Conservation (phyloP, 192 early-diverging fungal species). For the Ambispora gerdemannii region DNA sequence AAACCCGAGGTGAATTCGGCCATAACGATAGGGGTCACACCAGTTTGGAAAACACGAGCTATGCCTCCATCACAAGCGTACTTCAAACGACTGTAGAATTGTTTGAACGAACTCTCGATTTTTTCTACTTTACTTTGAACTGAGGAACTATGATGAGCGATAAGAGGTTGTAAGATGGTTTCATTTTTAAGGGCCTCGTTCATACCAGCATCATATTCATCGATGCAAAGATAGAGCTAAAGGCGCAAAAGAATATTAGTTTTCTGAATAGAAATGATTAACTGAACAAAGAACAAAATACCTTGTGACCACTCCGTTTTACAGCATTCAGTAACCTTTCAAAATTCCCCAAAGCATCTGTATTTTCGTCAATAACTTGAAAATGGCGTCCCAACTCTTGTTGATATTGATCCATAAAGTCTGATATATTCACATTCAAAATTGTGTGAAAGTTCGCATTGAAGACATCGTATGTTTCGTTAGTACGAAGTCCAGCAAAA, state of each 20-base stretch:
- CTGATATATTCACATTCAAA: slow-evolving; percentile 12
- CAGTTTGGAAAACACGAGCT: slow-evolving; percentile 23
- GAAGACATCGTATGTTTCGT: slow-evolving; percentile 7
- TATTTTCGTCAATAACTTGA: slow-evolving; percentile 24
- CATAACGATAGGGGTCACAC: background rate
- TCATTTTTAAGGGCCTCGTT: slow-evolving; percentile 20
- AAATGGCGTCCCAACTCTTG: slow-evolving; percentile 22
- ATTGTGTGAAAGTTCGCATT: slow-evolving; percentile 11
- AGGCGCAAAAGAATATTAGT: slow-evolving; percentile 5
- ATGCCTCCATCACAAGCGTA: slow-evolving; percentile 3
- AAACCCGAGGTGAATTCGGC: slow-evolving; percentile 19
- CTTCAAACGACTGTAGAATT: slow-evolving; percentile 3
- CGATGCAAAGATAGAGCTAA: slow-evolving; percentile 24
- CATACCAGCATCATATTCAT: slow-evolving; percentile 14
- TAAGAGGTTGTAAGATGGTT: background rate
- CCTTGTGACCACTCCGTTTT: slow-evolving; percentile 17
- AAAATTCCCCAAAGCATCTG: slow-evolving; percentile 22
- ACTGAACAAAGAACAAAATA: slow-evolving; percentile 21
- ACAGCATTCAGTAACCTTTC: slow-evolving; percentile 14
- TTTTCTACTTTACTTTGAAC: slow-evolving; percentile 8
- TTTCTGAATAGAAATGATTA: slow-evolving; percentile 6
- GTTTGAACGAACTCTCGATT: no score
- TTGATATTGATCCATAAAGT: slow-evolving; percentile 22
- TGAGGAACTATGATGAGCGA: background rate
- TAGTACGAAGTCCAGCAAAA: slow-evolving; percentile 17